Percentiles rank a stretch among this genome's conserved stretches.
These are phyloP conservation scores for Lipomyces oligophaga DNA, from an alignment of 805 yeast genomes.

Conservation along the genomic window DNA sequence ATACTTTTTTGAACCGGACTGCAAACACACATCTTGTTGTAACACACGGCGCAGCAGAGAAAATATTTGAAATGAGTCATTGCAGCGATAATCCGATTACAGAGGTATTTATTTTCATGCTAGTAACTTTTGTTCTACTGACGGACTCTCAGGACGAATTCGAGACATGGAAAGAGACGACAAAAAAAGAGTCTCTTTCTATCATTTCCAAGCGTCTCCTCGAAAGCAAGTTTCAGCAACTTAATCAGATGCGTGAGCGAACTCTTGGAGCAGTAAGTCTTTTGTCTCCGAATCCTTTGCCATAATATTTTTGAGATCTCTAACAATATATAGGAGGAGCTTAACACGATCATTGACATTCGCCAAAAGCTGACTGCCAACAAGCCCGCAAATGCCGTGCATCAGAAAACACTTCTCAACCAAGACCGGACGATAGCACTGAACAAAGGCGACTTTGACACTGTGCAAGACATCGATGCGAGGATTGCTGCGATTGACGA, in stretches of 20 bases:
- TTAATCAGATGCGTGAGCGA: slow-evolving; percentile 59
- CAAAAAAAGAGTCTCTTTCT: slow-evolving; percentile 52
- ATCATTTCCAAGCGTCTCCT: slow-evolving; percentile 64
- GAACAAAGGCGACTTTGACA: slow-evolving; percentile 40
- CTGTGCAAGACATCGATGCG: slow-evolving; percentile 37
- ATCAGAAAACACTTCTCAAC: slow-evolving; percentile 64
- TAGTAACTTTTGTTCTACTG: neutral
- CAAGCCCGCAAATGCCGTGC: slow-evolving; percentile 70
- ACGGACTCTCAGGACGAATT: slow-evolving; percentile 57
- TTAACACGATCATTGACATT: slow-evolving; percentile 70
- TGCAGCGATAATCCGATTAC: slow-evolving; percentile 76
- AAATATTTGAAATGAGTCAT: slow-evolving; percentile 69
- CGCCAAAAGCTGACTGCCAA: slow-evolving; percentile 61
- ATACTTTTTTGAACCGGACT: slow-evolving; percentile 47
- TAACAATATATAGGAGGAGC: slow-evolving; percentile 41
- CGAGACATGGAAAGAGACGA: slow-evolving; percentile 58
- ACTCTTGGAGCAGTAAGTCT: slow-evolving; percentile 52
- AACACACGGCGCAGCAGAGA: slow-evolving; percentile 75
- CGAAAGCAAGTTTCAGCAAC: slow-evolving; percentile 58
- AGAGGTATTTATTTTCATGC: slow-evolving; percentile 27
- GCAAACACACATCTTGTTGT: slow-evolving; percentile 63
- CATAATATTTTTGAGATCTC: neutral
- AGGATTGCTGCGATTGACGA: slow-evolving; percentile 35
- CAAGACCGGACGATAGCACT: slow-evolving; percentile 73
- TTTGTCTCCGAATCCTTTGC: slow-evolving; percentile 30